These are phyloP conservation scores for Aspergillus asperescens DNA, from an alignment of 495 filamentous ascomycete species.

Conservation along the genomic window DNA sequence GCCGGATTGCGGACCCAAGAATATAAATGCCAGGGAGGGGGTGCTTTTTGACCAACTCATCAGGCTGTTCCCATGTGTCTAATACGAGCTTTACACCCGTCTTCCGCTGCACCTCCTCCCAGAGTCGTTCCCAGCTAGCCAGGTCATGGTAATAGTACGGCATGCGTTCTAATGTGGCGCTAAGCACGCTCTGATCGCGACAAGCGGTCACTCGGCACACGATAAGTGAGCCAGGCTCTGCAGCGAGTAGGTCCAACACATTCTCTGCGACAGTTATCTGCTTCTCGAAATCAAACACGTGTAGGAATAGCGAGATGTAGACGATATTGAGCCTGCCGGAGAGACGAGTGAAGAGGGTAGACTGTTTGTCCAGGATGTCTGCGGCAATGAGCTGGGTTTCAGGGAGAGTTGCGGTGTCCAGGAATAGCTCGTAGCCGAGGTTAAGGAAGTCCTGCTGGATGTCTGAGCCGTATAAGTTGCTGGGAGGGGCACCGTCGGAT, in stretches of 20 bases:
- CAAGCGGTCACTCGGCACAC: conserved; percentile 47
- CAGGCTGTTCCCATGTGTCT: conserved; percentile 12
- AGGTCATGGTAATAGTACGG: conserved; percentile 41
- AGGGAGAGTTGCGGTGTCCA: conserved; percentile 36
- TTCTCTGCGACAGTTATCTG: conserved; percentile 46
- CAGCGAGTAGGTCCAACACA: conserved; percentile 42
- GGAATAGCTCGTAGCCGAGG: conserved; percentile 47
- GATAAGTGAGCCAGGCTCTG: conserved; percentile 39
- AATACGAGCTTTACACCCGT: conserved; percentile 44
- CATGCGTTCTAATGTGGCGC: conserved; percentile 6
- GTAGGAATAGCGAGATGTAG: conserved; percentile 52
- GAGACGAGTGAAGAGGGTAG: conserved; percentile 30
- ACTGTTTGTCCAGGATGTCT: conserved; percentile 48
- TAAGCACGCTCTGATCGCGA: conserved; percentile 23
- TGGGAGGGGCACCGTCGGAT: conserved; percentile 25
- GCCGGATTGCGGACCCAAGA: background rate
- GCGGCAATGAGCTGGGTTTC: conserved; percentile 43
- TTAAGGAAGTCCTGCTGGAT: conserved; percentile 36
- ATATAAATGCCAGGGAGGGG: background rate
- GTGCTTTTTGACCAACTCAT: background rate
- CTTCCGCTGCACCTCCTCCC: conserved; percentile 44
- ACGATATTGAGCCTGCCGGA: conserved; percentile 37
- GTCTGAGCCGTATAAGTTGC: conserved; percentile 39
- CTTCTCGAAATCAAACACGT: conserved; percentile 52
- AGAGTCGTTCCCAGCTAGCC: conserved; percentile 43